Base-by-base conservation (phyloP, 805 yeast genomes). In the Scheffersomyces spartinae region DNA sequence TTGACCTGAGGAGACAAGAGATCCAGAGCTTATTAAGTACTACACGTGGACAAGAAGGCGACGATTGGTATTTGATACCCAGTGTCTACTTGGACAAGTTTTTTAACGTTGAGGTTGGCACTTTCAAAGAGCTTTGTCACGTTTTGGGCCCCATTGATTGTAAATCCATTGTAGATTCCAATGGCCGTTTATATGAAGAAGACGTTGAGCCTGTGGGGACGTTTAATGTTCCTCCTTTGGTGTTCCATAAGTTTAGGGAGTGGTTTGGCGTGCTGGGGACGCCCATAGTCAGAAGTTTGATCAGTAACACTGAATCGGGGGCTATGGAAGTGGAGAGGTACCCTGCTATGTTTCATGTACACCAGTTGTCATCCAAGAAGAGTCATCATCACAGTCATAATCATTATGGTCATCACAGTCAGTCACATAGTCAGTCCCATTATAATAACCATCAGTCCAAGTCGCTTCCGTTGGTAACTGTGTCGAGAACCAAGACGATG, bases 141-240 rank as follows among this genome's bases (percentile, higher is more conserved):
- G 18, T 42, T 5, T 30, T 73, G 16, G 74, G 74, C 1, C 66
- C 68, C 1, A 52, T 76, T 15, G 59, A 68, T 40, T 61, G 69
- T 13, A 30, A 42, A 2, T 33, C 52, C 0, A 51, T 76, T 10
- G 50, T 66, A n/a, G 67, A 61, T 30, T 52, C 48, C 9, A 47
- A 49, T 22, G 72, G 72, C 2, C 47, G 60, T 18, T 56, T 71
- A 31, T 52, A 58, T 18, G 56, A 52, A 20, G 36, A 40, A 15
- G 32, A 37, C 12, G 28, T 31, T 4, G 41, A 33, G 21, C 36
- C 34, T 3, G 35, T 35, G 6, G 36, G 30, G 6, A 34, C 40
- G 8, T 34, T 32, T 20, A 33, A 35, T 20, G 39, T 60, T 3
- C 38, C 54, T 5, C 56, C 56, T 0, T 41, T 36, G 9, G 42